Evolutionary conservation across 2,329 filamentous ascomycete genomes (phyloP), one percentile per base, ranked within the genome.

Genomic region (Penicillium sp.): DNA sequence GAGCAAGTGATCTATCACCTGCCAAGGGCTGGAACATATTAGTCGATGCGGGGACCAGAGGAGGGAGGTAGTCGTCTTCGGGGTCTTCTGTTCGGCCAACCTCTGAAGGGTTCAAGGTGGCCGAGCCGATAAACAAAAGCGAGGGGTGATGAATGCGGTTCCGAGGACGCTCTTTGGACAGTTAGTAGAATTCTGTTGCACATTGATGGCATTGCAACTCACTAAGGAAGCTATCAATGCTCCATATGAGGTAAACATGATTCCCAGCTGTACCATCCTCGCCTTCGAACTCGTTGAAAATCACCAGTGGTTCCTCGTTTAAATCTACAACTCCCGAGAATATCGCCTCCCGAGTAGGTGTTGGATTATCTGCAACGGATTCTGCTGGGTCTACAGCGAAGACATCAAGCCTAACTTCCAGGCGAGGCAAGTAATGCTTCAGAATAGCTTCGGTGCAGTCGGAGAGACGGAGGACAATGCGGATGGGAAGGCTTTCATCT

Each of bases 1-100:
- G 73, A n/a, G 67, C 67, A 27, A 81, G 68, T 2, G 74, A 72
- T 42, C 79, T 79, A 56, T 82, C 79, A 43, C 73, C 75, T 22
- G 79, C 76, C 49, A 86, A 77, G 4, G 83, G 74, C 59, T 84
- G 79, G 9, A 86, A 73, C 15, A 86, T 75, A 57, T 86, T 86
- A 9, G 79, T 71, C 1, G 83, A 81, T n/a, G 81, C 75, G 6
- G 82, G 81, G n/a, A 82, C 73, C 44, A 79, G 74, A 46, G 80
- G 79, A 15, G 80, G 77, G 6, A 86, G 74, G 60, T 83, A 83
- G 46, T 81, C 77, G 58, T 82, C 78, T 31, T 79, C 74, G 5
- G 68, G 60, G 20, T 70, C 62, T 26, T 71, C 69, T 53, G 67
- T 66, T 49, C 71, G 69, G n/a, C 70, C 63, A 29, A 60, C 68